Evolutionary conservation across 2,329 filamentous ascomycete species (phyloP).

Genomic region (Coniochaeta ligniaria): DNA sequence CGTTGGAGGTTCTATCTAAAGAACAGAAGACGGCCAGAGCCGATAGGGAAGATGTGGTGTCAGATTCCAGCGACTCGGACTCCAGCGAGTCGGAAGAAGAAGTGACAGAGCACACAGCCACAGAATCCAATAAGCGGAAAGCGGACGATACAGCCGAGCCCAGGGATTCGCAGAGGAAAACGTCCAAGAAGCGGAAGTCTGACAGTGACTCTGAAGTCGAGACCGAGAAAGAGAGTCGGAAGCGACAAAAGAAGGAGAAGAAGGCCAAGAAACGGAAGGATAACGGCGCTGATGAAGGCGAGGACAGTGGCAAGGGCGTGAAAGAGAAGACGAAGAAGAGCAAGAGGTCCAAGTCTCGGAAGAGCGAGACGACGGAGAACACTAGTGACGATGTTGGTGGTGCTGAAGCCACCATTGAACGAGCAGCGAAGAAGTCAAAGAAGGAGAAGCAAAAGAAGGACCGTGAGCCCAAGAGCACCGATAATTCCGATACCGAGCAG

Average conservation of each 20-base stretch:
- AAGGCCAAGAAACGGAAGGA: constrained; percentile 24
- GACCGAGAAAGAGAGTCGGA: constrained; percentile 16
- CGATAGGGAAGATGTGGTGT: constrained; percentile 12
- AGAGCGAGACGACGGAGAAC: constrained; percentile 23
- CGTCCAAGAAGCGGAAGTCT: constrained; percentile 41
- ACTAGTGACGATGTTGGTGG: constrained; percentile 23
- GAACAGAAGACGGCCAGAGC: constrained; percentile 5
- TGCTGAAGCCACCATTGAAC: constrained; percentile 19
- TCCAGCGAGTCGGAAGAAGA: constrained; percentile 1
- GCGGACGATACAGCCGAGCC: constrained; percentile 15
- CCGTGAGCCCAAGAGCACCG: constrained; percentile 3
- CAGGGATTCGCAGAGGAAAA: constrained; percentile 26
- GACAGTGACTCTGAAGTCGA: constrained; percentile 27
- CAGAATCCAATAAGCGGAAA: constrained; percentile 19
- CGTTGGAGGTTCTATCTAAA: constrained; percentile 8
- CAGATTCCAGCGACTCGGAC: background rate
- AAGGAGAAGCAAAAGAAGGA: constrained; percentile 36
- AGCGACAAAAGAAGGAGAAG: constrained; percentile 24
- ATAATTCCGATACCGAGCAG: constrained; percentile 20
- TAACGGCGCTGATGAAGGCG: constrained; percentile 22
- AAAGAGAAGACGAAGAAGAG: constrained; percentile 20
- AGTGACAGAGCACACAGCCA: constrained; percentile 7
- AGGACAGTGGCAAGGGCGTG: constrained; percentile 13
- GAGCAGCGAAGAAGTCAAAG: constrained; percentile 39
- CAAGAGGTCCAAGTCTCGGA: background rate